Conservation (phyloP, 345 rosid species). For the Linum tenue region DNA sequence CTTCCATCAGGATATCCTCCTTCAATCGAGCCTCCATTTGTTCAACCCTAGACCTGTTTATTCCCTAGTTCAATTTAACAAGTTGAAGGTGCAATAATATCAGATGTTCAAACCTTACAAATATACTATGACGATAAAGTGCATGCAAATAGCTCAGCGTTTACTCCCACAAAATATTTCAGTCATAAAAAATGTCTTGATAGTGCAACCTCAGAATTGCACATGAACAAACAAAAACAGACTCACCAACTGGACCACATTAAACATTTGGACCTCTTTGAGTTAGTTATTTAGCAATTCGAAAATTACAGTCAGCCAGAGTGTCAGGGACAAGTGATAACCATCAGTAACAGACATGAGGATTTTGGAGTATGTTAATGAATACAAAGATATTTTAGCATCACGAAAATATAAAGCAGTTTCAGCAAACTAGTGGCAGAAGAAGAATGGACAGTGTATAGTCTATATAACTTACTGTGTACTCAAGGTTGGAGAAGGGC, state of each 20-base stretch:
- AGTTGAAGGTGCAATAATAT: not conserved
- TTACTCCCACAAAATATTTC: not conserved
- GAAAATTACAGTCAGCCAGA: not conserved
- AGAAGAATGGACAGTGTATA: not conserved
- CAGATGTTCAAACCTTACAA: not conserved
- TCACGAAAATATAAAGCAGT: not conserved
- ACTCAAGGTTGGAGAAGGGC: constrained; percentile 96
- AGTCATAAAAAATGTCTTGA: not conserved
- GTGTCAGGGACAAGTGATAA: not conserved
- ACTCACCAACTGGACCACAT: not conserved
- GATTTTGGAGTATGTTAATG: not conserved
- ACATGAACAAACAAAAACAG: not conserved
- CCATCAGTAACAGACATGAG: not conserved
- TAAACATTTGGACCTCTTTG: not conserved
- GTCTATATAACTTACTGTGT: constrained; percentile 48
- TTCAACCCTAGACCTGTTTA: constrained; percentile 81
- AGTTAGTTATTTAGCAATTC: not conserved
- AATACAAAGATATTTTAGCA: not conserved
- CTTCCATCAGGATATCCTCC: constrained; percentile 85
- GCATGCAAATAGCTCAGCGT: not conserved
- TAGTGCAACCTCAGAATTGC: constrained; percentile 2
- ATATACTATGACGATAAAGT: not conserved
- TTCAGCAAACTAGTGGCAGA: not conserved
- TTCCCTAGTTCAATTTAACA: constrained; percentile 51
- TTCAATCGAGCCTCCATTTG: constrained; percentile 91